These are phyloP conservation scores for Allantophomopsis lycopodina DNA, from an alignment of 2,329 filamentous ascomycete genomes.

Conservation along the genomic window DNA sequence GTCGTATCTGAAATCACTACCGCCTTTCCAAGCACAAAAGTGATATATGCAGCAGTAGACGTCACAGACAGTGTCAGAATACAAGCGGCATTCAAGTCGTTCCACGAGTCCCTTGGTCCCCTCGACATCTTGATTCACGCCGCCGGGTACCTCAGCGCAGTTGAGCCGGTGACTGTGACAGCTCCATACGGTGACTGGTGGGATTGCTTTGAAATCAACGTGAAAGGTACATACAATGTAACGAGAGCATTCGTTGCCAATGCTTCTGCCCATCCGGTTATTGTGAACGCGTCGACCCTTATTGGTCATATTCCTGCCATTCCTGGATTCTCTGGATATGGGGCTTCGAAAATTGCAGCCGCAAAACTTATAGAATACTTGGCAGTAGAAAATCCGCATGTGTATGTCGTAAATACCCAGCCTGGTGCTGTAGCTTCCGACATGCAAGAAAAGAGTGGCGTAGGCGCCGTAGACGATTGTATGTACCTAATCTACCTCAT, in stretches of 20 bases:
- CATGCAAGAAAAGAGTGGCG: neutral
- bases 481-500: neutral
- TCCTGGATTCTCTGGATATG: neutral
- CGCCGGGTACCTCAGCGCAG: neutral
- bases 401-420: neutral
- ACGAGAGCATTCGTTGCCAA: neutral
- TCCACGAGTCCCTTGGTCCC: neutral
- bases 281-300: neutral
- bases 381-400: neutral
- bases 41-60: neutral
- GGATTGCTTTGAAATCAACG: neutral
- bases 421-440: neutral
- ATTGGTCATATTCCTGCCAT: neutral
- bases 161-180: neutral
- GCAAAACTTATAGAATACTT: neutral
- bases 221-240: neutral
- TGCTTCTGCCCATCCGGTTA: neutral
- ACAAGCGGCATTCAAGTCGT: neutral
- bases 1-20: neutral
- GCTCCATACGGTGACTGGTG: neutral
- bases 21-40: neutral
- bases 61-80: neutral
- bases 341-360: neutral
- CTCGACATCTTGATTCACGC: conserved; percentile 1
- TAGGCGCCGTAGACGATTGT: neutral